Evolutionary conservation across 2,329 filamentous ascomycete genomes (phyloP).

Genomic region (Periconia sp.): DNA sequence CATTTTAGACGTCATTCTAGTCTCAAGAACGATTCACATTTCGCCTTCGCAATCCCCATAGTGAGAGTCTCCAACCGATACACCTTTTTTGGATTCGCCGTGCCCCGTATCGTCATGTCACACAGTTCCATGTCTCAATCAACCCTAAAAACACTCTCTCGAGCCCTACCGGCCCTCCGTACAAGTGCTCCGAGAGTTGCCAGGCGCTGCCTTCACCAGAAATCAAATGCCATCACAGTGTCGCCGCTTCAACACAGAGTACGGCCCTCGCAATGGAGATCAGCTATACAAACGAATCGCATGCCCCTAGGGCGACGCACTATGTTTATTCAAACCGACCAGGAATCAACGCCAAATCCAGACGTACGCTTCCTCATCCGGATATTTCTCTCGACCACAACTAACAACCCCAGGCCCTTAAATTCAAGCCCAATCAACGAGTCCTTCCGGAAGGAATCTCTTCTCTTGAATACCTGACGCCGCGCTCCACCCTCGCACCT

Average conservation of each 20-base stretch:
- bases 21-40: not conserved
- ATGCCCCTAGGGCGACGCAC: constrained; percentile 55
- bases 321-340: constrained; percentile 89
- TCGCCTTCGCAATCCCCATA: not conserved
- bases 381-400: not conserved
- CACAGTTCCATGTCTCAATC: constrained; percentile 28
- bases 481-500: constrained; percentile 82
- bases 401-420: constrained; percentile 61
- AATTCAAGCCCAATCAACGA: constrained; percentile 89
- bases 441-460: constrained; percentile 75
- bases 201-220: constrained; percentile 40
- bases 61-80: not conserved
- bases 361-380: constrained; percentile 58
- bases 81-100: not conserved
- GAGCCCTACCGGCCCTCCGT: constrained; percentile 22
- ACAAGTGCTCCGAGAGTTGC: constrained; percentile 27
- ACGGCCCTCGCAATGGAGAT: constrained; percentile 26
- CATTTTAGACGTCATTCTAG: not conserved
- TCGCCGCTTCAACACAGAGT: constrained; percentile 35
- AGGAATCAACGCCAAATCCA: constrained; percentile 85
- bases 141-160: constrained; percentile 31
- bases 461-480: constrained; percentile 85
- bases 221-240: constrained; percentile 34
- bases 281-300: constrained; percentile 11
- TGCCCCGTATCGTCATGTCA: constrained; percentile 22